A percentile compares a stretch with the other conserved stretches of the same genome.
phyloP scores from a whole-genome alignment of 2,329 filamentous ascomycete species.

The Fusarium metavorans region DNA sequence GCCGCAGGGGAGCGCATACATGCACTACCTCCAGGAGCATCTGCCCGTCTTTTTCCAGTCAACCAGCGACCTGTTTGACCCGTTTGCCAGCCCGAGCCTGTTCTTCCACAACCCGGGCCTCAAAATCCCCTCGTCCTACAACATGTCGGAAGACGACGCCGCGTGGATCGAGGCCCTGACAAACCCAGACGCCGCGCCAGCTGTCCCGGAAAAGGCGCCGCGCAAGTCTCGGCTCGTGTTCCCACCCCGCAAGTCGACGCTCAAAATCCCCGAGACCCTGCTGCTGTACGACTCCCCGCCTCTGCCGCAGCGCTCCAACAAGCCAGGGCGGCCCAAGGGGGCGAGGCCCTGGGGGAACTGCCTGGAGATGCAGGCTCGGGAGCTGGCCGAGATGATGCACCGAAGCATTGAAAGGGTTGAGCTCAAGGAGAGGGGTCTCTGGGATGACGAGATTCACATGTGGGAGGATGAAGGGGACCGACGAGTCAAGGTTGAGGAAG shows the following conservation, averaged over 20 bases:
- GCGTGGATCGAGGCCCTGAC: slow-evolving; percentile 41
- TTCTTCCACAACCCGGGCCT: slow-evolving; percentile 69
- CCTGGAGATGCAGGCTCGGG: slow-evolving; percentile 59
- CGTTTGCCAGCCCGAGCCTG: slow-evolving; percentile 69
- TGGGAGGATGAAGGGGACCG: slow-evolving; percentile 50
- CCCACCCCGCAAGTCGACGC: slow-evolving; percentile 60
- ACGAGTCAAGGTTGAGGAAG: slow-evolving; percentile 54
- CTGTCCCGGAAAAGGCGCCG: slow-evolving; percentile 43
- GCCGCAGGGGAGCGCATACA: slow-evolving; percentile 48
- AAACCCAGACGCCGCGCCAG: slow-evolving; percentile 26
- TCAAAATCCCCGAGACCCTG: slow-evolving; percentile 63
- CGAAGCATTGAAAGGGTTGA: slow-evolving; percentile 62
- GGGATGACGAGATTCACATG: slow-evolving; percentile 55
- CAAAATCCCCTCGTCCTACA: slow-evolving; percentile 59
- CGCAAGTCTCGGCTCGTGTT: slow-evolving; percentile 60
- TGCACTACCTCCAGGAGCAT: slow-evolving; percentile 53
- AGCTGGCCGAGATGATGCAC: slow-evolving; percentile 62
- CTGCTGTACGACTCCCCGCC: slow-evolving; percentile 59
- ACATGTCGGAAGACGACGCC: slow-evolving; percentile 47
- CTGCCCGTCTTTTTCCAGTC: slow-evolving; percentile 59
- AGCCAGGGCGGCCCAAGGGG: slow-evolving; percentile 30
- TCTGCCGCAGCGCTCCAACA: slow-evolving; percentile 13
- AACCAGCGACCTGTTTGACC: slow-evolving; percentile 67
- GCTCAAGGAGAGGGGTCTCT: slow-evolving; percentile 55
- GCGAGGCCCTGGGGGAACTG: slow-evolving; percentile 52